A percentile compares a stretch with the other conserved stretches of the same genome.
Evolutionary conservation across 2,329 filamentous ascomycete species (phyloP).

Genomic region (Pseudogymnoascus verrucosus): DNA sequence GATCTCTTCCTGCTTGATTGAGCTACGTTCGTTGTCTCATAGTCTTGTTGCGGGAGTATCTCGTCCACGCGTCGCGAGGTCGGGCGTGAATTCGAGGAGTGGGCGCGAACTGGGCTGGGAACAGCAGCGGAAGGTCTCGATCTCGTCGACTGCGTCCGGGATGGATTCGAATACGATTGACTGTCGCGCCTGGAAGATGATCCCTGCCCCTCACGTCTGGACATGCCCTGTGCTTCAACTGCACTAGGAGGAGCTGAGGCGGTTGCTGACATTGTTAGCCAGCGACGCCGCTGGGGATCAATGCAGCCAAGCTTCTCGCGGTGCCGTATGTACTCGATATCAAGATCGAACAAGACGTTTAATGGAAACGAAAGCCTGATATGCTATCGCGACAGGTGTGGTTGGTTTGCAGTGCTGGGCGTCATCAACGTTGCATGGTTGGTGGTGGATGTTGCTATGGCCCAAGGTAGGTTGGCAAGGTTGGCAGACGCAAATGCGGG

Average conservation of each 20-base stretch:
- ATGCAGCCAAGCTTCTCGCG: slow-evolving; percentile 1
- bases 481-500: slow-evolving; percentile 9
- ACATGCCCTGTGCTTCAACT: slow-evolving; percentile 20
- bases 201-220: slow-evolving; percentile 17
- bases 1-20: slow-evolving; percentile 22
- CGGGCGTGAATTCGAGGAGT: slow-evolving; percentile 26
- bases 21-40: slow-evolving; percentile 62
- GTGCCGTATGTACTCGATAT: neutral
- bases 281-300: neutral
- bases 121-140: slow-evolving; percentile 16
- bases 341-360: neutral
- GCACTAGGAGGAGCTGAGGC: slow-evolving; percentile 16
- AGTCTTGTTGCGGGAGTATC: slow-evolving; percentile 54
- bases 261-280: slow-evolving; percentile 13
- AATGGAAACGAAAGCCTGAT: neutral
- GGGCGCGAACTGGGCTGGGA: slow-evolving; percentile 20
- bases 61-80: slow-evolving; percentile 38
- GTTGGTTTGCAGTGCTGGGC: neutral
- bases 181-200: slow-evolving; percentile 9
- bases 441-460: neutral
- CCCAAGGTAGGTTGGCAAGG: slow-evolving; percentile 6
- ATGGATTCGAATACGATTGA: slow-evolving; percentile 23
- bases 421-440: slow-evolving; percentile 8
- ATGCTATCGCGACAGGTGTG: slow-evolving; percentile 4
- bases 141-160: slow-evolving; percentile 24